Evolutionary conservation across 768 basidiomycete species (phyloP), one percentile per base, ranked within the genome.

Genomic region (Boletus rubescentipes): DNA sequence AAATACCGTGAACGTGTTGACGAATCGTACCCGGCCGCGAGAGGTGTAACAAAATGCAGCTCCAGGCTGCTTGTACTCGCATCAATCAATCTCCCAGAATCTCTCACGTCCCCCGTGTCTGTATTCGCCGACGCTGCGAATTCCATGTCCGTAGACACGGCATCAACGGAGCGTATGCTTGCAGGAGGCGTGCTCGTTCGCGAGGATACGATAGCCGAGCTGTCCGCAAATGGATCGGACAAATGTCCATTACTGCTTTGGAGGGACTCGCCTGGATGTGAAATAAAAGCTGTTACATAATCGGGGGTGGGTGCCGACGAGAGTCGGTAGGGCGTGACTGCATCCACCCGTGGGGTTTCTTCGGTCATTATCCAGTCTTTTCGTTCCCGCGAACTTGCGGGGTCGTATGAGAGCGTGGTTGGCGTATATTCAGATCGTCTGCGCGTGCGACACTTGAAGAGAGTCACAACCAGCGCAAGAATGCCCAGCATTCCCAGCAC

Each of bases 181-280:
- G n/a, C 16, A 26, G 51, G 44, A 26, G 39, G 34, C 7, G 35
- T 29, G 32, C 52, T 54, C n/a, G 50, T 62, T 32, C 38, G 55
- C 12, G 56, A 66, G 42, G 58, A 53, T 23, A n/a, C 52, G 15
- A 34, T 42, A 8, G 46, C 32, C 21, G 47, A 44, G 32, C 44
- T 42, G 42, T 63, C 52, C 35, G 45, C 48, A 51, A 67, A 67
- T 39, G 56, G 61, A 56, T 63, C 32, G 38, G 56, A 62, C n/a
- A 29, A 35, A 36, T 38, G 49, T 34, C 34, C 43, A 5, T 49
- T 16, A 15, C 57, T 61, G 21, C 38, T 59, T 30, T 58, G 46
- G 44, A 49, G 48, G 21, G 52, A 61, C 43, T 58, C 41, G 23
- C 50, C 58, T 39, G 40, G 23, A 26, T 34, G 40, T 9, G 51